Percentiles rank a stretch among this genome's conserved stretches.
Conservation (phyloP, 805 yeast species). For the Ogataea trehalophila region DNA sequence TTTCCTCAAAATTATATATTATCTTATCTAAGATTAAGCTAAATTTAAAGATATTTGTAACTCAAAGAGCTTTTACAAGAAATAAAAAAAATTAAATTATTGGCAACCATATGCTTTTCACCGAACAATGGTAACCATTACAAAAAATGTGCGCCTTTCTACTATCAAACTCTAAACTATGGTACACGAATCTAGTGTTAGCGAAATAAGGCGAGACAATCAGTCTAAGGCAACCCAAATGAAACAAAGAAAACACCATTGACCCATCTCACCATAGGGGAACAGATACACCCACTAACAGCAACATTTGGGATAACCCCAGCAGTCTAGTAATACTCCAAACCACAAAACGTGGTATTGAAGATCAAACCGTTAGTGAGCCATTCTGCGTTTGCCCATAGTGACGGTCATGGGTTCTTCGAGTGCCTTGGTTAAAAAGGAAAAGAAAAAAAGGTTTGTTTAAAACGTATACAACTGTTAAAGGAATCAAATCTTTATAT, state of each 20-base stretch:
- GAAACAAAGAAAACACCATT: neutral
- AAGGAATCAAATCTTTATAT: neutral
- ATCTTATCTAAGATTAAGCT: too few species aligned
- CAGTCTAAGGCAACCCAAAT: neutral
- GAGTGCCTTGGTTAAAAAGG: neutral
- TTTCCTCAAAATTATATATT: too few species aligned
- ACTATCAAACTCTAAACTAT: constrained; percentile 37
- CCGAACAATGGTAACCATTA: too few species aligned
- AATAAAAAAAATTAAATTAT: too few species aligned
- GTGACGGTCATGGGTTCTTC: constrained; percentile 1
- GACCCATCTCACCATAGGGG: constrained; percentile 4
- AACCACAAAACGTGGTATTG: neutral
- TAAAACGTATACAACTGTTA: neutral
- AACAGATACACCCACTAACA: constrained; percentile 2
- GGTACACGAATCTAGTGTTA: constrained; percentile 30
- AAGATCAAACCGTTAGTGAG: neutral
- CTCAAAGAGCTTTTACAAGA: too few species aligned
- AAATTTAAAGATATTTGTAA: too few species aligned
- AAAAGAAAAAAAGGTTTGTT: neutral
- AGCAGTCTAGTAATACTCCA: neutral
- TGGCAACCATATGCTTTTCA: neutral
- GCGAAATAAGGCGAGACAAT: constrained; percentile 31
- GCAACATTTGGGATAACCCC: neutral
- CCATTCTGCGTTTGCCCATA: constrained; percentile 4
- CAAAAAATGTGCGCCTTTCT: constrained; percentile 30